phyloP scores from a whole-genome alignment of 345 rosid genomes.

The Lenwebbia sp. region DNA sequence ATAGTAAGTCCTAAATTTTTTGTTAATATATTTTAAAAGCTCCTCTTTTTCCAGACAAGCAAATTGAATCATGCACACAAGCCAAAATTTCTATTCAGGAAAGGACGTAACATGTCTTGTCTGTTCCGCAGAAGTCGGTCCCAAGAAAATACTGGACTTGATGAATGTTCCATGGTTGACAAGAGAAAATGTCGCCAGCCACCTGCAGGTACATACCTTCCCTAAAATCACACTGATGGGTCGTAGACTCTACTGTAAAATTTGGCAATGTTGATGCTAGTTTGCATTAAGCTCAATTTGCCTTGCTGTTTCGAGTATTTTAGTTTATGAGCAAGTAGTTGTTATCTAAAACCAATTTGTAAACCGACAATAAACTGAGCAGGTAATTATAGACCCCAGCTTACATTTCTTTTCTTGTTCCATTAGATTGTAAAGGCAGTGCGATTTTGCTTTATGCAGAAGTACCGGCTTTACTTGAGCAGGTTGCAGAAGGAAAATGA shows the following conservation, averaged over 20 bases:
- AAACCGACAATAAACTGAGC: neutral
- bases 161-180: conserved; percentile 96
- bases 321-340: neutral
- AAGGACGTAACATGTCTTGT: neutral
- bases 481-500: conserved; percentile 71
- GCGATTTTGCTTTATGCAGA: conserved; percentile 34
- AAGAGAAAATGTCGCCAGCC: conserved; percentile 95
- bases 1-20: conserved; percentile 52
- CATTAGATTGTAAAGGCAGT: neutral
- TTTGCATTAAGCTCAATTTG: neutral
- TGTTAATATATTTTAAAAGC: neutral
- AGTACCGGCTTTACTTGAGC: conserved; percentile 87
- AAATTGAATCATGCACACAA: neutral
- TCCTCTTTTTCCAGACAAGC: neutral
- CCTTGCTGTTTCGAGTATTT: neutral
- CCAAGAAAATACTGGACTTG: conserved; percentile 89
- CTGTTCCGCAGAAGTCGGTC: conserved; percentile 70
- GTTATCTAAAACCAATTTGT: neutral
- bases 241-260: neutral
- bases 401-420: neutral
- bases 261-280: neutral
- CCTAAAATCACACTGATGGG: neutral
- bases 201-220: conserved; percentile 57
- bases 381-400: neutral
- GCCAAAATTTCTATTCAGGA: neutral